A percentile compares a stretch with the other conserved stretches of the same genome.
Evolutionary conservation across 1,139 yeast genomes (phyloP).

Genomic region (Saccharomyces hybrid): DNA sequence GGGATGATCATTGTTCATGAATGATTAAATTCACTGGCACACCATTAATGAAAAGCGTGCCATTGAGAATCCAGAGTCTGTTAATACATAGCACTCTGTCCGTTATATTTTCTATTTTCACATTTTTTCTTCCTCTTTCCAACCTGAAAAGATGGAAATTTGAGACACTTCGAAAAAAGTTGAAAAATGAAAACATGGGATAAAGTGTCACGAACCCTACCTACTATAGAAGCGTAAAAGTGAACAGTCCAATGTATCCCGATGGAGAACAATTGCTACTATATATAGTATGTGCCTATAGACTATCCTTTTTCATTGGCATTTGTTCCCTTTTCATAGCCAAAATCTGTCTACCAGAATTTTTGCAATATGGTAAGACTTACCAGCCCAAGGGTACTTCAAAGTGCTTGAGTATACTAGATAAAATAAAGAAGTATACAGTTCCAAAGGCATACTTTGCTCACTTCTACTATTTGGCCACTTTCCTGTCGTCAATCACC

Average conservation of each 20-base stretch:
- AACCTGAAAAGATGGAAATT: not conserved
- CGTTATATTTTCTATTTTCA: not conserved
- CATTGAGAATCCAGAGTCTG: not conserved
- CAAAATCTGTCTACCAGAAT: slow-evolving; percentile 22
- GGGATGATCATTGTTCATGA: not conserved
- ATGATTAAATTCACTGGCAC: not conserved
- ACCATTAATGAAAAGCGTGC: too few species aligned
- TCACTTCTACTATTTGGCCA: slow-evolving; percentile 25
- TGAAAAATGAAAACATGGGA: not conserved
- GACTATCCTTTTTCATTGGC: slow-evolving; percentile 15
- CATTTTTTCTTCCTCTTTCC: not conserved
- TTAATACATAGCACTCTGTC: not conserved
- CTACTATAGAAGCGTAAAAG: not conserved
- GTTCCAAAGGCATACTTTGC: slow-evolving; percentile 44
- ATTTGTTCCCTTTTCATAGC: slow-evolving; percentile 22
- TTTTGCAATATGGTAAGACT: slow-evolving; percentile 37
- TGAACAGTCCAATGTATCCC: not conserved
- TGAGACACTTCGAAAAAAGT: not conserved
- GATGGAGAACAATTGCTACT: not conserved
- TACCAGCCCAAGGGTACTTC: slow-evolving; percentile 16
- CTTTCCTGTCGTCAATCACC: slow-evolving; percentile 13
- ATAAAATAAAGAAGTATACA: slow-evolving; percentile 25
- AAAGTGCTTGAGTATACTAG: slow-evolving; percentile 8
- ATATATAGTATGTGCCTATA: slow-evolving; percentile 1
- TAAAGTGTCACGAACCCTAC: not conserved